Evolutionary conservation across 768 basidiomycete species (phyloP).

Genomic region (Exidia glandulosa): DNA sequence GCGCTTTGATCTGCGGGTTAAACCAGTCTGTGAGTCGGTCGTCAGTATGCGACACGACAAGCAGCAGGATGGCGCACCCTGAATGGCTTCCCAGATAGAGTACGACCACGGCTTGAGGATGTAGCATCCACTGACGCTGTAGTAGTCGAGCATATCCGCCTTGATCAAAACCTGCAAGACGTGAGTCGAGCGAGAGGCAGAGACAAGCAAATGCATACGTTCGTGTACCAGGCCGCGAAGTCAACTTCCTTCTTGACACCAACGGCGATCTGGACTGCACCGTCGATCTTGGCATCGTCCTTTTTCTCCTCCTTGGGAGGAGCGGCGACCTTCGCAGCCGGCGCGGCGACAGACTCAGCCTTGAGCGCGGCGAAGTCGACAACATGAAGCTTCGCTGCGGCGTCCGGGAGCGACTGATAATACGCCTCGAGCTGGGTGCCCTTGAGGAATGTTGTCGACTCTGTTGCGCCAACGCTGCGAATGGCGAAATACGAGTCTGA

Average conservation of each 20-base stretch:
- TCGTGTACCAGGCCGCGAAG: slow-evolving; percentile 90
- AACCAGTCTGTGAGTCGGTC: slow-evolving; percentile 67
- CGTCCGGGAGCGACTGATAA: slow-evolving; percentile 59
- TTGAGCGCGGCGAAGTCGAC: slow-evolving; percentile 62
- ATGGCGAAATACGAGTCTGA: slow-evolving; percentile 61
- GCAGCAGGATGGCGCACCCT: slow-evolving; percentile 38
- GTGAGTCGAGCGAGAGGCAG: slow-evolving; percentile 14
- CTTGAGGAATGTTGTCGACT: slow-evolving; percentile 63
- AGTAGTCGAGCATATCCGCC: slow-evolving; percentile 98
- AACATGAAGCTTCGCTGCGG: slow-evolving; percentile 51
- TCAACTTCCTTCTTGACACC: slow-evolving; percentile 94
- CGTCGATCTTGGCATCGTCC: slow-evolving; percentile 74
- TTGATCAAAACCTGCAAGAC: slow-evolving; percentile 83
- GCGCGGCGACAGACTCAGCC: slow-evolving; percentile 24
- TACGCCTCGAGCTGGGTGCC: slow-evolving; percentile 67
- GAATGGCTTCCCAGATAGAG: slow-evolving; percentile 93
- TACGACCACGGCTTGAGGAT: slow-evolving; percentile 98
- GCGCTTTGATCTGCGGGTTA: slow-evolving; percentile 80
- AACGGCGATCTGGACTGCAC: slow-evolving; percentile 84
- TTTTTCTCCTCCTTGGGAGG: slow-evolving; percentile 38
- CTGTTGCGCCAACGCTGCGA: slow-evolving; percentile 55
- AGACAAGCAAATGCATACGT: slow-evolving; percentile 31
- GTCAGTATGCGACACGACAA: not conserved
- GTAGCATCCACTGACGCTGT: slow-evolving; percentile 97
- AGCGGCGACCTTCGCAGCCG: slow-evolving; percentile 16